phyloP scores from a whole-genome alignment of 305 asterid genomes.

The Fraxinus greggii region DNA sequence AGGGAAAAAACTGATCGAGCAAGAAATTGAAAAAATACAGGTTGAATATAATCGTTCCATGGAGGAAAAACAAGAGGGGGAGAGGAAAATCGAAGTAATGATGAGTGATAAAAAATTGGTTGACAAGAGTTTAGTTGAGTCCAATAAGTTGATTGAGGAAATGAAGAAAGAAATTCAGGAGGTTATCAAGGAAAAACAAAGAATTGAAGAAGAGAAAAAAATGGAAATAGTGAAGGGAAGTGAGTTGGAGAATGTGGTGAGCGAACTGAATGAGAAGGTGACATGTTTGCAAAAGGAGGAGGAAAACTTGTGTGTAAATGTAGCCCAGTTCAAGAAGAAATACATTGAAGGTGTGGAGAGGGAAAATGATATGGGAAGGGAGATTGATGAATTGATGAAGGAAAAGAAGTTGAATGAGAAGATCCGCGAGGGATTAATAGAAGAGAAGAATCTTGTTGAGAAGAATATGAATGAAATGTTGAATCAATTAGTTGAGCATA shows the following conservation, averaged over 20 bases:
- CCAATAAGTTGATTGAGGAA: conserved; percentile 30
- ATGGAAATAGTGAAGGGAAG: conserved; percentile 36
- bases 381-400: conserved; percentile 40
- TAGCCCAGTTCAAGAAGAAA: conserved; percentile 60
- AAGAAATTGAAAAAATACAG: conserved; percentile 38
- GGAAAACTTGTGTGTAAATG: conserved; percentile 26
- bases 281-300: conserved; percentile 40
- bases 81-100: conserved; percentile 33
- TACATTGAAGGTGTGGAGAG: conserved; percentile 43
- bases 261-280: conserved; percentile 45
- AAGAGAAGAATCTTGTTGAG: conserved; percentile 40
- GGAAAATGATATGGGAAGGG: conserved; percentile 45
- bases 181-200: conserved; percentile 41
- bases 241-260: conserved; percentile 48
- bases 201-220: conserved; percentile 43
- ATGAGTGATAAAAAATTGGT: conserved; percentile 35
- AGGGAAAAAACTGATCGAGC: conserved; percentile 25
- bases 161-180: conserved; percentile 36
- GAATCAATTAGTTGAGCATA: conserved; percentile 38
- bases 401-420: conserved; percentile 43
- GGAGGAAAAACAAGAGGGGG: conserved; percentile 40
- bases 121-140: conserved; percentile 40
- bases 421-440: conserved; percentile 38
- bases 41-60: conserved; percentile 26
- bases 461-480: conserved; percentile 40